Conservation (phyloP, 2,329 filamentous ascomycete genomes). For the Geoglossum cookeanum region DNA sequence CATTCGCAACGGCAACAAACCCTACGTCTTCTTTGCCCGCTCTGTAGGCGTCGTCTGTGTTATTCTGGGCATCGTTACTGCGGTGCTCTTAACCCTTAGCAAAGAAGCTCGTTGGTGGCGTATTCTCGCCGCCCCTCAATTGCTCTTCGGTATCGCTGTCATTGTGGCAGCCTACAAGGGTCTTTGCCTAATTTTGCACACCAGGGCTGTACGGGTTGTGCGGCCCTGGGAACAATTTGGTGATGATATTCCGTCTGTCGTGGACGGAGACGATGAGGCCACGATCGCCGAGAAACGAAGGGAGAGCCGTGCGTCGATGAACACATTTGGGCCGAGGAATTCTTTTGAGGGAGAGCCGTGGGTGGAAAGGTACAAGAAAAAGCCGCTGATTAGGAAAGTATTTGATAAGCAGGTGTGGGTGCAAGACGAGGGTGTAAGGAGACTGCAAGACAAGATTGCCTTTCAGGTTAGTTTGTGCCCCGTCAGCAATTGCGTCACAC, state of each 20-base stretch:
- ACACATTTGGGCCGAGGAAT: conserved; percentile 20
- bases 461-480: conserved; percentile 9
- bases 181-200: conserved; percentile 21
- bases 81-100: conserved; percentile 17
- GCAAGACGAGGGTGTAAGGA: conserved; percentile 17
- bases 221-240: conserved; percentile 21
- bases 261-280: background rate
- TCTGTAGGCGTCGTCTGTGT: conserved; percentile 9
- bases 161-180: conserved; percentile 20
- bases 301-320: conserved; percentile 6
- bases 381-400: conserved; percentile 14
- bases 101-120: conserved; percentile 6
- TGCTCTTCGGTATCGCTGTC: conserved; percentile 19
- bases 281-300: background rate
- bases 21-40: conserved; percentile 17
- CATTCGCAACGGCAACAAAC: conserved; percentile 21
- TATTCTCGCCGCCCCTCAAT: conserved; percentile 17
- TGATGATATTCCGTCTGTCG: conserved; percentile 5
- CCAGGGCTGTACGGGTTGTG: conserved; percentile 17
- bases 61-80: conserved; percentile 11
- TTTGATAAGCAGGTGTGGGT: conserved; percentile 16
- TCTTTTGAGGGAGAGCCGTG: conserved; percentile 17
- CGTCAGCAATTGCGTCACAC: background rate
- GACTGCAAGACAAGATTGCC: conserved; percentile 20
- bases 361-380: conserved; percentile 14